Conservation (phyloP, 371 early-diverging fungal species). For the Furculomyces boomerangus region DNA sequence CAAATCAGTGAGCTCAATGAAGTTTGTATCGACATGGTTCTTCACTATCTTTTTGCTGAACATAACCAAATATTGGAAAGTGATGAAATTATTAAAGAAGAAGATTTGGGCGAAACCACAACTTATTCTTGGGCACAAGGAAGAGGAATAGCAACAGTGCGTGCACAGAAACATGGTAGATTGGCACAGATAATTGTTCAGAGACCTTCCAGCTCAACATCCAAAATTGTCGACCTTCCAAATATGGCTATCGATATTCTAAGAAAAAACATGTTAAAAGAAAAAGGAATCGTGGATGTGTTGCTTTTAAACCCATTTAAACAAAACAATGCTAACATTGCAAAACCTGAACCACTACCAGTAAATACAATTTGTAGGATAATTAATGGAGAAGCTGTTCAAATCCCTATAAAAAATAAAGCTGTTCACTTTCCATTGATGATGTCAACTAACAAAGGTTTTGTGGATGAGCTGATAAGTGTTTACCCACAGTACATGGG, state of each 20-base stretch:
- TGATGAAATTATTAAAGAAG: conserved; percentile 6
- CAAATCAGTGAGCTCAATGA: conserved; percentile 24
- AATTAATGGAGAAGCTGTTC: conserved; percentile 1
- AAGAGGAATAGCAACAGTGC: conserved; percentile 59
- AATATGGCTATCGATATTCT: conserved; percentile 15
- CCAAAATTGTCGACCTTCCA: conserved; percentile 54
- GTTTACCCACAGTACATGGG: conserved; percentile 51
- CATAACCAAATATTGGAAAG: conserved; percentile 5
- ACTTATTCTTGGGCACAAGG: conserved; percentile 67
- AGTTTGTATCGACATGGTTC: conserved; percentile 83
- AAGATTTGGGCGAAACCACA: conserved; percentile 24
- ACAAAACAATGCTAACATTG: not conserved
- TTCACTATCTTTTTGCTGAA: conserved; percentile 47
- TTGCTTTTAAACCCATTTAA: not conserved
- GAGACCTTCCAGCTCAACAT: conserved; percentile 60
- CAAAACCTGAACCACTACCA: not conserved
- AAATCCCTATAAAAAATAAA: not conserved
- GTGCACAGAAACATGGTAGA: conserved; percentile 37
- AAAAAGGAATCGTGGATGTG: not conserved
- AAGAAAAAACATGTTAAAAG: conserved; percentile 19
- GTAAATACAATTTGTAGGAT: not conserved
- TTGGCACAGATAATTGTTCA: conserved; percentile 71
- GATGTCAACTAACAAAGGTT: not conserved
- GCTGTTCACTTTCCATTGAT: not conserved
- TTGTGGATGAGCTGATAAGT: conserved; percentile 25